Evolutionary conservation across 2,329 filamentous ascomycete species (phyloP).

Genomic region (Fusarium sp.): DNA sequence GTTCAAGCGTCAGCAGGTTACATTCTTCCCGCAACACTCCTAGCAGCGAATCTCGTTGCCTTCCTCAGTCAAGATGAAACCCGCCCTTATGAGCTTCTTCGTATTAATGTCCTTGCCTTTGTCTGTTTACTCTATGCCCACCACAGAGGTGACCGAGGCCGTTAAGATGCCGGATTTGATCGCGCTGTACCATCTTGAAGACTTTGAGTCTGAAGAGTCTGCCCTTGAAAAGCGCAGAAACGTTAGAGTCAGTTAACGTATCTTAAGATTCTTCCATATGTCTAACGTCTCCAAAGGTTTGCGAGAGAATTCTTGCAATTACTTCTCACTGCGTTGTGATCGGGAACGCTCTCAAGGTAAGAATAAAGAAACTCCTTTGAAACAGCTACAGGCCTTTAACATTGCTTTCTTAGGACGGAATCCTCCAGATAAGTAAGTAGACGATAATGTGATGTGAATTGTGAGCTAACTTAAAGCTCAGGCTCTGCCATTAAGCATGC

Average conservation of each 20-base stretch:
- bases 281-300: neutral
- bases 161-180: rapidly evolving
- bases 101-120: neutral
- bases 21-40: neutral
- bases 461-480: rapidly evolving
- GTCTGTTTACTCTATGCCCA: neutral
- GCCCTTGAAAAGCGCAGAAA: neutral
- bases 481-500: neutral
- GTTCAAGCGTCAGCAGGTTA: neutral
- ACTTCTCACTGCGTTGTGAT: rapidly evolving
- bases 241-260: neutral
- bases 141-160: neutral
- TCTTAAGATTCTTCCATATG: neutral
- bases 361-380: neutral
- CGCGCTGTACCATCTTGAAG: neutral
- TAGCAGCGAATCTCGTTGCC: neutral
- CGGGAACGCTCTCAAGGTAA: neutral
- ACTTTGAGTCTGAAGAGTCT: neutral
- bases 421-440: neutral
- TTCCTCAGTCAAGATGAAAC: neutral
- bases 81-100: neutral
- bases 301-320: rapidly evolving
- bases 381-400: neutral
- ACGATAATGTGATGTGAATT: rapidly evolving
- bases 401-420: rapidly evolving